Base-by-base conservation (phyloP, 129 eudicot species). In the Mikania micrantha region DNA sequence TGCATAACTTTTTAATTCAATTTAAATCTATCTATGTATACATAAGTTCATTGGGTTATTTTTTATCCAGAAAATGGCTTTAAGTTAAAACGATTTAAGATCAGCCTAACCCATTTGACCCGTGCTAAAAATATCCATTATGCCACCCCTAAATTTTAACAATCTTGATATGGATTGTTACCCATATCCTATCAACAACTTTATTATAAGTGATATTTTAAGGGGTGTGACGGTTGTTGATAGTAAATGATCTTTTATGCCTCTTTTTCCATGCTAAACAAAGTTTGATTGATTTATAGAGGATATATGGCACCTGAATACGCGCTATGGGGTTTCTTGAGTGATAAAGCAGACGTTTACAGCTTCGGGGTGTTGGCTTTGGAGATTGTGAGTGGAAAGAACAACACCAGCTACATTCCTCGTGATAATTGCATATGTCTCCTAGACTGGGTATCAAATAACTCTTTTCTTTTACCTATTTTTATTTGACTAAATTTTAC, bases 241-340 rank as follows among this genome's bases (percentile, higher is more conserved):
- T n/a, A n/a, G n/a, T 40, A n/a, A 29, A 44, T 9, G 16, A 21
- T 21, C n/a, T 45, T 66, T 17, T 16, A 16, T 35, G 15, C 36
- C 69, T 64, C 56, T 66, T 28, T 42, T 24, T 42, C 10, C 5
- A 13, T 29, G 32, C 35, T 50, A 53, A 52, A 49, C 20, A 25
- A 27, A 13, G 15, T 24, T 49, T 63, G 53, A 21, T 74, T 39
- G 17, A 25, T 77, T 60, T 78, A 58, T 81, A 88, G 96, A 53
- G 96, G 96, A 75, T 88, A 88, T 64, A 88, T 88, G 95, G 95
- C 95, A 57, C 95, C 95, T 2, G 91, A 88, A 67, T 88, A 88
- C 25, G 95, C 95, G 15, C 19, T 88, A 2, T 84, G 91, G 95
- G 95, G 91, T 56, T 78, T 79, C 45, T 75, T 88, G 45, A 88